Base-by-base conservation (phyloP, 306 rosid genomes). In the Quercus parvula region DNA sequence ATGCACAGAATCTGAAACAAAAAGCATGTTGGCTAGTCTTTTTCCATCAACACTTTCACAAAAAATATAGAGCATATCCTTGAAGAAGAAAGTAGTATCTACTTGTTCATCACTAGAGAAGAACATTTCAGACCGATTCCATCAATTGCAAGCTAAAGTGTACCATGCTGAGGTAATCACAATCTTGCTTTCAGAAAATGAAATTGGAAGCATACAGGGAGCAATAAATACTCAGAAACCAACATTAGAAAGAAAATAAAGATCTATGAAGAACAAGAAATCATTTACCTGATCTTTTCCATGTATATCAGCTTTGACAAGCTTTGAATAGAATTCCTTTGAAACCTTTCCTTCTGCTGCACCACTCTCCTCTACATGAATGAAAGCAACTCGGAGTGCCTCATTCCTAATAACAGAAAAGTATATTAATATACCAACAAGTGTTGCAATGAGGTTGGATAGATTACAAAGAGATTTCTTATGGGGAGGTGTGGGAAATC, bases 371-470 rank as follows among this genome's bases (percentile, higher is more conserved):
- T 95, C 98, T 24, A 74, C 85, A 70, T 95, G 99, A 77, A 95
- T 95, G 86, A 92, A 95, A 71, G 99, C 99, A 85, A 95, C 99
- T 66, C 99, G 97, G 74, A 95, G 98, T 82, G 94, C 98, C 83
- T 95, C 99, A 85, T 95, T 95, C 87, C 99, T 95, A 82, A 78
- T 28, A 81, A 74, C 76, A 79, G 74, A 68, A 27, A 30, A 75
- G 52, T 30, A 64, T 6, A 6, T 6, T 28, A 22, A 59, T 24
- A 59, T 4, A 59, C 17, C 13, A 59, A 25, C 33, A 15, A 64
- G 54, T 10, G 54, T 49, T 49, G 54, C 54, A 49, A 49, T 49
- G 54, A 49, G 17, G 17, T 49, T 49, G 17, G 54, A 49, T 49
- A 49, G 54, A 17, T 12, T 11, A 49, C 54, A 49, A 49, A 49